Base-by-base conservation (phyloP, 768 basidiomycete species). In the Hygrophorus pudorinus region DNA sequence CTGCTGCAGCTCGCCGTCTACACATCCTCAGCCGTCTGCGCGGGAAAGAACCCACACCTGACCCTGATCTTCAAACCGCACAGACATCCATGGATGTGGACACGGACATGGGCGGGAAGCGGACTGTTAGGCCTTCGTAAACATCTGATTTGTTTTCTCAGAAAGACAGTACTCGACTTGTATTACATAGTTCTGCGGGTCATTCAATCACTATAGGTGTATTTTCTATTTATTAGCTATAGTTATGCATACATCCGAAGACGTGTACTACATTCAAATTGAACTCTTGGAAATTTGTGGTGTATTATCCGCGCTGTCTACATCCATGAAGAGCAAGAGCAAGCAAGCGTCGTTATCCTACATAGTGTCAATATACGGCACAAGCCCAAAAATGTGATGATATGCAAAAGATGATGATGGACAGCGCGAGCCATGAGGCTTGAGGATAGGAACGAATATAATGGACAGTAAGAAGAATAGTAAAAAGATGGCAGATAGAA, bases 1-100 rank as follows among this genome's bases (percentile, higher is more conserved):
- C 40, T 50, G 46, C 32, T 42, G 9, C 44, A 83, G 81, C 74
- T 42, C 69, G 76, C 59, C 74, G 81, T 28, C 65, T 83, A 51
- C 68, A 72, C 41, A 70, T 83, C 37, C 74, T 85, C 51, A 71
- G 68, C 44, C 68, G 73, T 28, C 59, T 83, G 33, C 68, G 79
- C 42, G 71, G 72, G 38, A 75, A 71, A 51, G 64, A 65, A 12
- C 76, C 77, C 27, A 78, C 78, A n/a, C 77, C 76, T 5, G 75
- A 73, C 51, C 77, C 76, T 5, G 75, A 73, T 51, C 61, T 58
- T 16, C 67, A 68, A 39, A 43, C 46, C 24, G 41, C 50, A 14
- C 43, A 6, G 16, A 27, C 34, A 20, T 12, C 20, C 12, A 37
- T 42, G 38, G 30, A 38, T 44, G 28, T 45, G 24, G 40, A 21